Base-by-base conservation (phyloP, 352 stramenopile species). In the Phytophthora brassicae region DNA sequence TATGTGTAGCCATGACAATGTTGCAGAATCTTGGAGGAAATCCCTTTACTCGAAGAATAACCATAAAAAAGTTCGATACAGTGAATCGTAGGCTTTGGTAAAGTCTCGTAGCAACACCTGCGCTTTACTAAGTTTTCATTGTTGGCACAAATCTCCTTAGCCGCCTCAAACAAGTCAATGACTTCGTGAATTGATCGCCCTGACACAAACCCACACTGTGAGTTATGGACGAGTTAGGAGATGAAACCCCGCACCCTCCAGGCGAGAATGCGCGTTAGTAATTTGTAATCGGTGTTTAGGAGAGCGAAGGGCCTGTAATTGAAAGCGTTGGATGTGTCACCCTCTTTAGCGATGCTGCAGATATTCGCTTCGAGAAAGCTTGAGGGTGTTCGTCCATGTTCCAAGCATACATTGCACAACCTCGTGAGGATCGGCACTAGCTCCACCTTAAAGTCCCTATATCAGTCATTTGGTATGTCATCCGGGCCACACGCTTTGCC, bases 211-310 rank as follows among this genome's bases (percentile, higher is more conserved):
- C 54, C 33, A n/a, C 16, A 48, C 31, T 62, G 54, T 1, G 29
- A 48, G 0, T 4, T 8, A 26, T 55, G 31, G 3, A 62, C 43
- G 5, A 62, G 11, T 3, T 55, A 2, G 0, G 7, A 7, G 3
- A 62, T 41, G 9, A 49, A 26, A 5, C 16, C 9, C 2, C 54
- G 3, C 3, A 62, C 14, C 41, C 54, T 29, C 33, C 31, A 41
- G 0, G 54, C 54, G 11, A 62, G 7, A 6, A 62, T 48, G 13
- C 43, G 13, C 12, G 54, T 62, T 17, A 49, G 28, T 2, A 62
- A 13, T 16, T 62, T 62, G n/a, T 62, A 55, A 36, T 49, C 54
- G 3, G 54, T 35, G 13, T 43, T 62, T 0, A 62, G 17, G 1
- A 62, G 33, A 2, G 43, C 44, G 26, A 46, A 49, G 6, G 44